Evolutionary conservation across 2,329 filamentous ascomycete species (phyloP).

Genomic region (Aureobasidium sp.): DNA sequence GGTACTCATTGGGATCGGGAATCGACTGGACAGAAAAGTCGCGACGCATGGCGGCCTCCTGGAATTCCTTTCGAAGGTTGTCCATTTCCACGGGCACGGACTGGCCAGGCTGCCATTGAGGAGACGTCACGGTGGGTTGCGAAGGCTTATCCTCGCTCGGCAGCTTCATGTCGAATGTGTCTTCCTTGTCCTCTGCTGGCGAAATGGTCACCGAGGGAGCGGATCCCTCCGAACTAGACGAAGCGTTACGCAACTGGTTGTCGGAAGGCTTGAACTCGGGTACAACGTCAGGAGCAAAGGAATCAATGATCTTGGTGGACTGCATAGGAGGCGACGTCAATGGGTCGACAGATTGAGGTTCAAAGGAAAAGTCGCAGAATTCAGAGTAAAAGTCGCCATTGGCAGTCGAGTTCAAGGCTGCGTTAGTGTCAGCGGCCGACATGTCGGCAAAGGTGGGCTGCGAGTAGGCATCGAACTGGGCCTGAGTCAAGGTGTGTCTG

Average conservation of each 20-base stretch:
- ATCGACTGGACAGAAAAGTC: constrained; percentile 14
- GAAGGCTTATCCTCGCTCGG: neutral
- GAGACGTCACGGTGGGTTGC: constrained; percentile 16
- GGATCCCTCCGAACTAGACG: neutral
- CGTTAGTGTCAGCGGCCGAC: neutral
- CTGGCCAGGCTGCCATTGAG: constrained; percentile 29
- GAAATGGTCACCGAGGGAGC: constrained; percentile 10
- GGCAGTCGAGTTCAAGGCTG: neutral
- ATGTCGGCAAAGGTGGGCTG: constrained; percentile 15
- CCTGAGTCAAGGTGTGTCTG: constrained; percentile 28
- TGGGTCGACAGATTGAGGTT: neutral
- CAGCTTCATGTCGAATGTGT: neutral
- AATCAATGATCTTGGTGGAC: neutral
- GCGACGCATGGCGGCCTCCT: constrained; percentile 19
- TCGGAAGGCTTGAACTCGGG: neutral
- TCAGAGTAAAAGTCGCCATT: constrained; percentile 12
- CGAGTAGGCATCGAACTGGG: constrained; percentile 28
- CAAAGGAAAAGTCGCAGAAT: constrained; percentile 12
- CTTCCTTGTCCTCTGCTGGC: constrained; percentile 3
- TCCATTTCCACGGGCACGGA: constrained; percentile 28
- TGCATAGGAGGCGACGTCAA: constrained; percentile 3
- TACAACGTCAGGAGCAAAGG: neutral
- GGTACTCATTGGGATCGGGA: constrained; percentile 4
- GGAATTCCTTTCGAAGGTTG: constrained; percentile 26
- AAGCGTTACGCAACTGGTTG: neutral